Conservation (phyloP, 2,329 filamentous ascomycete species). For the Metarhizium sp. region DNA sequence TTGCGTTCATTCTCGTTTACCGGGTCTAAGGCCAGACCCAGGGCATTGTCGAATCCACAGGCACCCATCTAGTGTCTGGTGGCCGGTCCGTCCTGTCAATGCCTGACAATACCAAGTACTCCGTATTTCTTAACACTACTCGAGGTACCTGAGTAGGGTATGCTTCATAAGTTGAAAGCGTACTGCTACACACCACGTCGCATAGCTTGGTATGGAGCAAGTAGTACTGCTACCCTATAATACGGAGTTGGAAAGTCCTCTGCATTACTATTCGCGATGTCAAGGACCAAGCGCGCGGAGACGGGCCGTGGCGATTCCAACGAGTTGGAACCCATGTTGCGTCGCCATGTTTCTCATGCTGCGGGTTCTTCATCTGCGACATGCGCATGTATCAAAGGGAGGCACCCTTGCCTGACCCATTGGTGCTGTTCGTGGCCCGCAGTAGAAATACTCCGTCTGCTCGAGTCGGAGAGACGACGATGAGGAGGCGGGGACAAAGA, state of each 20-base stretch:
- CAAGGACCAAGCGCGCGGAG: conserved; percentile 2
- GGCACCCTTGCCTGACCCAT: neutral
- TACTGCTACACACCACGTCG: neutral
- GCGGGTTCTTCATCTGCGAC: conserved; percentile 11
- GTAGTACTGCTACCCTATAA: neutral
- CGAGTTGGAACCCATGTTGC: conserved; percentile 3
- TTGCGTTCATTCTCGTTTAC: neutral
- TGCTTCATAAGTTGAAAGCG: no score
- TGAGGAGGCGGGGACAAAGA: no score
- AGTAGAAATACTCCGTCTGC: no score
- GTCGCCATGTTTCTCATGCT: conserved; percentile 8
- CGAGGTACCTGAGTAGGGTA: no score
- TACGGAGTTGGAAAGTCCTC: neutral
- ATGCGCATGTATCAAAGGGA: conserved; percentile 1
- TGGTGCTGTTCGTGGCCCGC: no score
- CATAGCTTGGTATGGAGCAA: neutral
- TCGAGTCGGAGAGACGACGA: no score
- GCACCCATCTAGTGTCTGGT: neutral
- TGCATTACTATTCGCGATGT: neutral
- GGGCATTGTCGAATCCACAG: no score
- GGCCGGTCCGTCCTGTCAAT: neutral
- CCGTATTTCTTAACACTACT: no score
- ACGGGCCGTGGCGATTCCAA: conserved; percentile 8
- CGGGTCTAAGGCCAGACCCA: no score
- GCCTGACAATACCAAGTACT: no score